Evolutionary conservation across 768 basidiomycete genomes (phyloP).

Genomic region (Suillus lakei): DNA sequence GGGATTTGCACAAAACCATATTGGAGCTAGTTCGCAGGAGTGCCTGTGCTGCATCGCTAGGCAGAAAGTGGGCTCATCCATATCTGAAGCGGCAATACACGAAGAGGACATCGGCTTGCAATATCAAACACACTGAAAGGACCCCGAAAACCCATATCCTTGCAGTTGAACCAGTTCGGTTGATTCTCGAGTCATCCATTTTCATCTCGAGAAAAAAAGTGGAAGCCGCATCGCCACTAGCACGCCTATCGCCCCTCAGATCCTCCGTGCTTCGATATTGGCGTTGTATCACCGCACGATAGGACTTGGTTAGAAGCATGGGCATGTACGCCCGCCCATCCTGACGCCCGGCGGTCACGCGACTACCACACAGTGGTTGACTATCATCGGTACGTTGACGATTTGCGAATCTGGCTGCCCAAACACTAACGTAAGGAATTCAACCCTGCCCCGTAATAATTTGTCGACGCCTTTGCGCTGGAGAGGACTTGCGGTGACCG

Average conservation of each 20-base stretch:
- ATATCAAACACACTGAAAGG: slow-evolving; percentile 12
- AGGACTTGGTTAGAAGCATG: not conserved
- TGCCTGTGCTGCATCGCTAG: slow-evolving; percentile 3
- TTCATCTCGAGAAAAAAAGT: not conserved
- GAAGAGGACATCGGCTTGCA: slow-evolving; percentile 2
- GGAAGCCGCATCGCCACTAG: slow-evolving; percentile 15
- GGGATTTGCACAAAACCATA: slow-evolving; percentile 12
- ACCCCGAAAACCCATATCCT: slow-evolving; percentile 27
- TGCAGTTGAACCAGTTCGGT: slow-evolving; percentile 26
- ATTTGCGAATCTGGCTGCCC: not conserved
- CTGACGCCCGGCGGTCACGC: not conserved
- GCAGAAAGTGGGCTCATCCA: slow-evolving; percentile 18
- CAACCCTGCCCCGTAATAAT: not conserved
- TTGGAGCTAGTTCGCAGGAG: not conserved
- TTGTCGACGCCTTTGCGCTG: not conserved
- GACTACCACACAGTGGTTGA: not conserved
- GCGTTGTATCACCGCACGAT: slow-evolving; percentile 7
- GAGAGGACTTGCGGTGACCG: not conserved
- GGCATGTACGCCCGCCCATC: not conserved
- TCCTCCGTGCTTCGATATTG: slow-evolving; percentile 15
- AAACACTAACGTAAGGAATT: not conserved
- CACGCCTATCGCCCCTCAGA: slow-evolving; percentile 16
- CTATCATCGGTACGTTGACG: not conserved
- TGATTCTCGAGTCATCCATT: slow-evolving; percentile 8
- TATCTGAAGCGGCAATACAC: slow-evolving; percentile 19